phyloP scores from a whole-genome alignment of 2,329 filamentous ascomycete genomes.

The Ophiostoma australiae region DNA sequence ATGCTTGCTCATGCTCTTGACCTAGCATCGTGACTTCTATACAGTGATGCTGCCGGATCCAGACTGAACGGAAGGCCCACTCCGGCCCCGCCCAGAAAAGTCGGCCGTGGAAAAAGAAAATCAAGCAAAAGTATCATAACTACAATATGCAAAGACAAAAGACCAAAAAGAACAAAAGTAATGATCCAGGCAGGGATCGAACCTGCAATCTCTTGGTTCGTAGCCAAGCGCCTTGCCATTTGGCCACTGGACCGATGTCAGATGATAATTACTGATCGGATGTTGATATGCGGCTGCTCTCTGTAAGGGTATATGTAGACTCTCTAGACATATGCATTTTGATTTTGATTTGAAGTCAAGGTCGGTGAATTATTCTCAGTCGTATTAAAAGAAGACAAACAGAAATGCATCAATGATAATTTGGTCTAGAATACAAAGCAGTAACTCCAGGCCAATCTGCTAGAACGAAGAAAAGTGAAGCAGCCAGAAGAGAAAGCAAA shows the following conservation, averaged over 20 bases:
- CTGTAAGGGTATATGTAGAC: not conserved
- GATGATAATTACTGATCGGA: not conserved
- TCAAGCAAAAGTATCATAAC: not conserved
- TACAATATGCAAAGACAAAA: not conserved
- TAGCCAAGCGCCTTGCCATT: constrained; percentile 38
- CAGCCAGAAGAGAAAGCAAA: not conserved
- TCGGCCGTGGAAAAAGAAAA: not conserved
- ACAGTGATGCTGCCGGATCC: not conserved
- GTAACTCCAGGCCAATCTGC: not conserved
- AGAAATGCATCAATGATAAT: not conserved
- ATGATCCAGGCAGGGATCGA: constrained; percentile 35
- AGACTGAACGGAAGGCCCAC: not conserved
- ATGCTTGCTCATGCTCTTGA: not conserved
- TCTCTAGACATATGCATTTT: not conserved
- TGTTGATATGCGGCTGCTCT: not conserved
- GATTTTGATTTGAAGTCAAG: not conserved
- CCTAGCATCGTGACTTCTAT: not conserved
- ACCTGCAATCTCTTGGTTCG: constrained; percentile 39
- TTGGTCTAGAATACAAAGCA: not conserved
- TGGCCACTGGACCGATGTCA: constrained; percentile 30
- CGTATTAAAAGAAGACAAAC: not conserved
- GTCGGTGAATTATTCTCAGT: not conserved
- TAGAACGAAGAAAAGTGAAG: not conserved
- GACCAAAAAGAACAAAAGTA: not conserved
- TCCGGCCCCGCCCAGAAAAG: constrained; percentile 3